These are phyloP conservation scores for Warburgia ugandensis DNA, from an alignment of 164 flowering plant genomes.

Conservation along the genomic window DNA sequence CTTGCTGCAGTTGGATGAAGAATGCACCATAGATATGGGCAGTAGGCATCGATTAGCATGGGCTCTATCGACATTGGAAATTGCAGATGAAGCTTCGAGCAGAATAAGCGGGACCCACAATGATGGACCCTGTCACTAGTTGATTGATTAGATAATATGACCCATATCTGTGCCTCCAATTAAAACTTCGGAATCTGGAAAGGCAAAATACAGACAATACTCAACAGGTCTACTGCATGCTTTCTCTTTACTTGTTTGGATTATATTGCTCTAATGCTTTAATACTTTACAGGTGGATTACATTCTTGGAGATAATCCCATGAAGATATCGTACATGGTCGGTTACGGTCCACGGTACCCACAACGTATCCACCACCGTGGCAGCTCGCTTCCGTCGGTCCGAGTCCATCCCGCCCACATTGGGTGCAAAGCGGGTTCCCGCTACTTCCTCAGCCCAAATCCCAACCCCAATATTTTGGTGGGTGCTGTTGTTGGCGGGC, in stretches of 20 bases:
- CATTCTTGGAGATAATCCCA: conserved; percentile 80
- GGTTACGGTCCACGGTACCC: conserved; percentile 83
- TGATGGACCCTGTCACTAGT: neutral
- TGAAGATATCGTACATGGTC: conserved; percentile 88
- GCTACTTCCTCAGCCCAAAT: conserved; percentile 56
- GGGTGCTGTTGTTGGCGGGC: conserved; percentile 98
- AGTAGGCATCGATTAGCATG: too few species aligned
- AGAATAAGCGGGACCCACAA: neutral
- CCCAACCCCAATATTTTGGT: conserved; percentile 77
- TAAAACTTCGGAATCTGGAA: too few species aligned
- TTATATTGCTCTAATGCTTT: neutral
- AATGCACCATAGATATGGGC: neutral
- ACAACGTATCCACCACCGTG: conserved; percentile 80
- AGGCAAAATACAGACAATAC: too few species aligned
- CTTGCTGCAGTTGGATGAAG: neutral
- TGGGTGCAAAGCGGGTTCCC: conserved; percentile 67
- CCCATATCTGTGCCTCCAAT: too few species aligned
- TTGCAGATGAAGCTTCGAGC: too few species aligned
- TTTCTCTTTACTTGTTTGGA: neutral
- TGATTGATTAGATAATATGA: neutral
- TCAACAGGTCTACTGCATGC: neutral
- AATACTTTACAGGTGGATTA: conserved; percentile 66
- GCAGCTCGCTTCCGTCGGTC: conserved; percentile 71
- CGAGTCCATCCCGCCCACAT: conserved; percentile 68
- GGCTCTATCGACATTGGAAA: too few species aligned